Evolutionary conservation across 257 asterid genomes (phyloP).

Genomic region (Oldenlandia corymbosa): DNA sequence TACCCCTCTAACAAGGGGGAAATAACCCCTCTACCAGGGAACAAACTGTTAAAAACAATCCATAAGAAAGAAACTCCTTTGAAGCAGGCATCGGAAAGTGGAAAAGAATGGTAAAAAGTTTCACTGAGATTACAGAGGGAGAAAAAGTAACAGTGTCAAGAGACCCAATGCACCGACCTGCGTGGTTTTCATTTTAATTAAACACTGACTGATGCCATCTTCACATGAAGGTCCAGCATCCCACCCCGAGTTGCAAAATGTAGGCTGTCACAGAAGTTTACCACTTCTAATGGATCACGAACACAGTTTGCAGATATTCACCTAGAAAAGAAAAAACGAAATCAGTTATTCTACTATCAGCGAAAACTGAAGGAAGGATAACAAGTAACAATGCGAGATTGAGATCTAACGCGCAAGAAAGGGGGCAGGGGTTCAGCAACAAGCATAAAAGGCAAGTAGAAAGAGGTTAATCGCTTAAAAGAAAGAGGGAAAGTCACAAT

Average conservation of each 20-base stretch:
- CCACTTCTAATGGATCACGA: constrained; percentile 1
- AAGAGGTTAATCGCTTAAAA: not conserved
- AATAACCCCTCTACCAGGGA: no score
- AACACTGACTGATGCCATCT: constrained; percentile 7
- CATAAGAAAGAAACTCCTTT: not conserved
- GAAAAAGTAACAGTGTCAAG: not conserved
- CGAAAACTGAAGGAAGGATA: not conserved
- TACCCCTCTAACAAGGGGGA: not conserved
- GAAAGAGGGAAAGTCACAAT: not conserved
- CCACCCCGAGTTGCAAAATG: not conserved
- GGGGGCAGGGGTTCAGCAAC: not conserved
- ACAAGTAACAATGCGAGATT: not conserved
- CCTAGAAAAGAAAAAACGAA: constrained; percentile 5
- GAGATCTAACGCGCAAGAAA: constrained; percentile 4
- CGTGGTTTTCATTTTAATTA: constrained; percentile 19
- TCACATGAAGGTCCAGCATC: constrained; percentile 18
- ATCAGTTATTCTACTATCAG: constrained; percentile 1
- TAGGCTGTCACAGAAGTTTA: not conserved
- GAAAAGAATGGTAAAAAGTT: not conserved
- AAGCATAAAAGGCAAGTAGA: not conserved
- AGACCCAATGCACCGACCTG: constrained; percentile 12
- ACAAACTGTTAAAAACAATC: not conserved
- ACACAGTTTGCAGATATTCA: not conserved
- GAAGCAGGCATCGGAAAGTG: not conserved
- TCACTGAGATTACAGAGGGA: not conserved